A percentile compares a stretch with the other conserved stretches of the same genome.
Evolutionary conservation across 148 eudicot genomes (phyloP).

Genomic region (Nepenthes mirabilis): DNA sequence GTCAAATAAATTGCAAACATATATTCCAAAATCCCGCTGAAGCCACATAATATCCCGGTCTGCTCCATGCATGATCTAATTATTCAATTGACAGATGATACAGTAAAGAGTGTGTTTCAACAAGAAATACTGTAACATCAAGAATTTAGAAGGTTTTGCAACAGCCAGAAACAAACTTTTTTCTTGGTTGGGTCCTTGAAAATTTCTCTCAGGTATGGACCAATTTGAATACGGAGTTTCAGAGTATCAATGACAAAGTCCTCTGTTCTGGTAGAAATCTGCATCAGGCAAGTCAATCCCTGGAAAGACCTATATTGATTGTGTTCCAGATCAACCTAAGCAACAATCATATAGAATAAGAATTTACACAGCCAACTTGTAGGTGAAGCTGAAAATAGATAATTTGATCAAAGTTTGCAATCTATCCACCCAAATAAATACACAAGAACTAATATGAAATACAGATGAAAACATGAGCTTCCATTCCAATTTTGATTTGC

Average conservation of each 20-base stretch:
- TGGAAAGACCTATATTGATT: slow-evolving; percentile 90
- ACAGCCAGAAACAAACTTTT: slow-evolving; percentile 38
- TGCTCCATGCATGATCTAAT: slow-evolving; percentile 97
- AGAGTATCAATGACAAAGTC: slow-evolving; percentile 93
- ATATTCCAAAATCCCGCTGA: slow-evolving; percentile 91
- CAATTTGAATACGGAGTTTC: slow-evolving; percentile 72
- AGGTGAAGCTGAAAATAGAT: no score
- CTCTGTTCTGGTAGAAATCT: slow-evolving; percentile 91
- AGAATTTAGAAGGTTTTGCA: background rate
- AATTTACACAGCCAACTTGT: no score
- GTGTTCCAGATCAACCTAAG: slow-evolving; percentile 91
- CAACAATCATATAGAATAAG: no score
- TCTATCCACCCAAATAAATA: no score
- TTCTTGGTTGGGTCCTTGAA: slow-evolving; percentile 77
- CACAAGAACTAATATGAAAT: no score
- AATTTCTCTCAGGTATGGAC: slow-evolving; percentile 82
- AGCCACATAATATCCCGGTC: slow-evolving; percentile 90
- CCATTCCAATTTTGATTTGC: no score
- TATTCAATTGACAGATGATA: slow-evolving; percentile 5
- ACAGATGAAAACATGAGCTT: no score
- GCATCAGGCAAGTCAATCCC: slow-evolving; percentile 97
- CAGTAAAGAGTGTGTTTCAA: background rate
- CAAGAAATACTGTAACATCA: background rate
- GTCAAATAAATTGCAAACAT: slow-evolving; percentile 90
- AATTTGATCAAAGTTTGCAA: no score